A percentile compares a stretch with the other conserved stretches of the same genome.
Conservation (phyloP, 2,329 filamentous ascomycete species). For the Meredithiella fracta region DNA sequence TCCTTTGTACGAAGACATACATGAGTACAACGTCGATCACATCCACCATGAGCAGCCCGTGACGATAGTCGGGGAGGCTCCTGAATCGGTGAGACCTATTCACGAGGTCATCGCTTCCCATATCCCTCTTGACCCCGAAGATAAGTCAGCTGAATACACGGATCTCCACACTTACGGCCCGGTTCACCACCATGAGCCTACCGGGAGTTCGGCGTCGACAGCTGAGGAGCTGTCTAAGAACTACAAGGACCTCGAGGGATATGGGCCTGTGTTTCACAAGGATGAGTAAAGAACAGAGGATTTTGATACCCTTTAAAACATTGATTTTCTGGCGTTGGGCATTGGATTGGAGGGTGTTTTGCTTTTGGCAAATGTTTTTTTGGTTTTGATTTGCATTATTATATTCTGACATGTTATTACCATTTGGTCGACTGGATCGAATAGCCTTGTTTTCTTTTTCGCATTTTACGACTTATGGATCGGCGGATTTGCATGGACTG, state of each 20-base stretch:
- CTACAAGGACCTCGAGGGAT: conserved; percentile 23
- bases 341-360: not conserved
- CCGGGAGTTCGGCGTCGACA: conserved; percentile 14
- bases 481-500: not conserved
- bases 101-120: conserved; percentile 24
- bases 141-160: conserved; percentile 22
- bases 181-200: conserved; percentile 6
- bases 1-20: conserved; percentile 25
- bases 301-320: not conserved
- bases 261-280: conserved; percentile 16
- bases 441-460: not conserved
- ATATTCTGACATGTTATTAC: not conserved
- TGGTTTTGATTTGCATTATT: not conserved
- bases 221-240: conserved; percentile 24
- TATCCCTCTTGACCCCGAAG: conserved; percentile 15
- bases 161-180: conserved; percentile 22
- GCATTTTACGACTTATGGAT: not conserved
- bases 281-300: not conserved
- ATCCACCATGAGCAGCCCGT: conserved; percentile 7
- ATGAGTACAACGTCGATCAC: conserved; percentile 24
- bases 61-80: conserved; percentile 4
- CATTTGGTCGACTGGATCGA: not conserved
- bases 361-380: not conserved
- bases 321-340: not conserved
- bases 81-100: conserved; percentile 21